A percentile compares a stretch with the other conserved stretches of the same genome.
These are phyloP conservation scores for Aschersonia sp. DNA, from an alignment of 2,329 filamentous ascomycete species.

Conservation along the genomic window DNA sequence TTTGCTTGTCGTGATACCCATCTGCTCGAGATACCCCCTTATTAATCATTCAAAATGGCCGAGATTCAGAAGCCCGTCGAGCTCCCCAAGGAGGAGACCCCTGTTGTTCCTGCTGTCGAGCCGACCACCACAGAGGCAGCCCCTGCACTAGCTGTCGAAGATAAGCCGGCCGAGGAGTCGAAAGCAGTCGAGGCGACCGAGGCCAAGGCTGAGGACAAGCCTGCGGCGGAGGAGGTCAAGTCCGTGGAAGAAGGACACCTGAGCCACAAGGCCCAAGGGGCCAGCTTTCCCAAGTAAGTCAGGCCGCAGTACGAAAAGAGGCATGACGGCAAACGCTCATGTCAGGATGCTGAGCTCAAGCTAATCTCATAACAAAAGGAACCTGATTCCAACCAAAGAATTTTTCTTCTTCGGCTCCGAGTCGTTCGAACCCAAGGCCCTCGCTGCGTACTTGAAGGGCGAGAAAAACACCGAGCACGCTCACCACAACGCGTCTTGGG, in stretches of 20 bases:
- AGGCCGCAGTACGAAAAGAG: no score
- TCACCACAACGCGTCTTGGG: constrained; percentile 76
- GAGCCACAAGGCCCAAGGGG: constrained; percentile 77
- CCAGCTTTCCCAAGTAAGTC: constrained; percentile 72
- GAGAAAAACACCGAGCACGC: constrained; percentile 69
- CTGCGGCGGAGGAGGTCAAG: constrained; percentile 36
- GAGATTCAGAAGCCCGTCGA: constrained; percentile 52
- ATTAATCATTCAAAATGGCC: constrained; percentile 44
- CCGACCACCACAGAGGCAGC: constrained; percentile 14
- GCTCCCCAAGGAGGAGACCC: constrained; percentile 36
- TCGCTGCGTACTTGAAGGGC: constrained; percentile 65
- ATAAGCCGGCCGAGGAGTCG: constrained; percentile 29
- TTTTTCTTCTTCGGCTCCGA: constrained; percentile 79
- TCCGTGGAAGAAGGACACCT: constrained; percentile 72
- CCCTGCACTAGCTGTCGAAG: constrained; percentile 18
- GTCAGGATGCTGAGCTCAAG: no score
- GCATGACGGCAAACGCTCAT: no score
- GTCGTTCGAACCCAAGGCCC: constrained; percentile 56
- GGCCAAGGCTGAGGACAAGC: constrained; percentile 26
- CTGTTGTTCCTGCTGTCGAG: constrained; percentile 14
- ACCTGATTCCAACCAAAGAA: constrained; percentile 81
- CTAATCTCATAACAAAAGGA: constrained; percentile 32
- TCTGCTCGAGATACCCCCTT: not conserved
- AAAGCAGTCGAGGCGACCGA: constrained; percentile 19
- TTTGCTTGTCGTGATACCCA: constrained; percentile 22